Conservation (phyloP, 192 early-diverging fungal species). For the Rhizoclosmatium sp. region DNA sequence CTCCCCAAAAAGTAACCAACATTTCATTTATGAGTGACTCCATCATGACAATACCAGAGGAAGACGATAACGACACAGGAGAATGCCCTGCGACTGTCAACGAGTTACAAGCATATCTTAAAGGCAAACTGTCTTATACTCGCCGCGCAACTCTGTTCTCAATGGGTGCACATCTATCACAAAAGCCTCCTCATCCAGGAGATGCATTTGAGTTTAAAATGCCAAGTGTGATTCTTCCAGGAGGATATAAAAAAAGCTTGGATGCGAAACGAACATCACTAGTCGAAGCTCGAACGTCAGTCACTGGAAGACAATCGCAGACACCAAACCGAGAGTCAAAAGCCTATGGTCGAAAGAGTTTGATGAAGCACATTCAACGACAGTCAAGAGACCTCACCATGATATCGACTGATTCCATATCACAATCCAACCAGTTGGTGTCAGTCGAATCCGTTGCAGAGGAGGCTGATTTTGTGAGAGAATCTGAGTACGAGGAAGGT, state of each 20-base stretch:
- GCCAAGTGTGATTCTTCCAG: slow-evolving; percentile 20
- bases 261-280: background rate
- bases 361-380: background rate
- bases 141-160: slow-evolving; percentile 12
- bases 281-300: background rate
- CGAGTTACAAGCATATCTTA: slow-evolving; percentile 19
- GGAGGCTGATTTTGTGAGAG: background rate
- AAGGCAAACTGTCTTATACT: slow-evolving; percentile 28
- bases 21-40: background rate
- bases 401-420: background rate
- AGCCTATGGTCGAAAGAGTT: background rate
- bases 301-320: too few relatives aligned
- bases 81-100: slow-evolving; percentile 18
- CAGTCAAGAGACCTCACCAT: background rate
- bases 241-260: slow-evolving; percentile 7
- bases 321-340: background rate
- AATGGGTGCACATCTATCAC: background rate
- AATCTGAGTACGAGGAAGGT: background rate
- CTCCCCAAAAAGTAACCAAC: background rate
- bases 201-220: slow-evolving; percentile 26
- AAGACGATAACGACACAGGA: slow-evolving; percentile 1
- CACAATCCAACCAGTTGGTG: background rate
- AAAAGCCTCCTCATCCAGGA: background rate
- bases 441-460: background rate
- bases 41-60: background rate